Base-by-base conservation (phyloP, 1,284 basidiomycete species). In the Papiliotrema flavescens region DNA sequence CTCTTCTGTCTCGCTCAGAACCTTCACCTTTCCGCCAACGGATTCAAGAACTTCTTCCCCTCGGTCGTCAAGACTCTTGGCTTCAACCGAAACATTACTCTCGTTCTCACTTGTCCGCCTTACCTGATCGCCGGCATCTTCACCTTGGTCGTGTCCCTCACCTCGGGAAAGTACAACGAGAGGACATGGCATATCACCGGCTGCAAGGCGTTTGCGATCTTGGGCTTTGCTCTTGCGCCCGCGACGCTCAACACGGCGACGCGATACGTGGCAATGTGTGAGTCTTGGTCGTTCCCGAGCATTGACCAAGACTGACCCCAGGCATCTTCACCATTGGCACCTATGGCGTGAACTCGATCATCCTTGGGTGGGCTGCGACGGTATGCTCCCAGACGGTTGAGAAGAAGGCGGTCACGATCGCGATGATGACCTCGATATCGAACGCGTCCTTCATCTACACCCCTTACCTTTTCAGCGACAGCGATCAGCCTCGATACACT, bases 101-200 rank as follows among this genome's bases (percentile, higher is more conserved):
- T 74, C 23, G 58, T 73, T 5, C 69, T 77, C 37, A 72, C 71
- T 20, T 70, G 69, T 19, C 74, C 75, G 8, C 72, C 74, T 0
- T 74, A 70, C 61, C 54, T 64, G n/a, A 26, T 64, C 22, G 65
- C 65, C 11, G 57, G 59, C 23, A n/a, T 56, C 37, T 39, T 54
- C 13, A 61, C 64, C 14, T 41, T 66, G 34, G 22, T 47, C 39
- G 52, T 66, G 53, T 53, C 57, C 3, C 56, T 47, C 37, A 50
- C 55, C 17, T 69, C 68, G 2, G 68, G 61, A 36, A 50, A 56
- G 23, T 58, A 45, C 50, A 60, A 59, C 47, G 61, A 62, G 55
- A 54, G 65, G 39, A 59, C 58, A 2, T 65, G 58, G 60, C 65
- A 67, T 56, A 65, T 68, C 24, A 63, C 63, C n/a, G 54, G 57